Base-by-base conservation (phyloP, 768 basidiomycete genomes). In the Rhodosporidiobolus sp. region DNA sequence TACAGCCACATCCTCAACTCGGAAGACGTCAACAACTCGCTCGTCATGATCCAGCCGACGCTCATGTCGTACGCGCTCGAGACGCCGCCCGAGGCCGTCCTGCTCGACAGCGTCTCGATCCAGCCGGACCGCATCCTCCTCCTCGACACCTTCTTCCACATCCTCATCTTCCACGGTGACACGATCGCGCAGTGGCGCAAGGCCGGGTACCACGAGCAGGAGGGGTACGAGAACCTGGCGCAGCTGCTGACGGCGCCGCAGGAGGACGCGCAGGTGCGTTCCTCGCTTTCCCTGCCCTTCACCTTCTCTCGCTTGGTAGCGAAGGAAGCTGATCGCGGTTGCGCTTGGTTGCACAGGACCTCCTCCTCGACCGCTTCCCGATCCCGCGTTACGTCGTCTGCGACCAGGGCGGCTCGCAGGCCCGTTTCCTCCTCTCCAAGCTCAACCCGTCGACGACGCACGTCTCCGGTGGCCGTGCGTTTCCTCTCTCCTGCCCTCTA, bases 31-130 rank as follows among this genome's bases (percentile, higher is more conserved):
- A 98, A 98, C 85, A 97, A 97, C 82, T 97, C 95, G 22, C 83
- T 99, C 69, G 96, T 98, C 82, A 98, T 98, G 96, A 99, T 99
- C 62, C 96, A 99, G 81, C 96, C 96, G 6, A 99, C 96, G 14
- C 87, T 99, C 62, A 98, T 98, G 94, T 94, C 94, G 4, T 99
- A 98, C 82, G 89, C 90, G 14, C 90, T 98, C 80, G 96, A 99
- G 80, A 86, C 88, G 4, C 86, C 88, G 17, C 89, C 96, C 22
- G 91, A 94, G 77, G 96, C 96, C 26, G 95, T 98, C 45, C 85
- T 99, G 28, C 88, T 99, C 45, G 96, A 99, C 83, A 94, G 92
- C 63, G 89, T 99, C 56, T 98, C 95, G 60, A 97, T 98, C 83
- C 94, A 95, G 81, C 90, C 91, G 55, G 96, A 98, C 78, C 92